Base-by-base conservation (phyloP, 441 rosid species). In the Adansonia gregorii region DNA sequence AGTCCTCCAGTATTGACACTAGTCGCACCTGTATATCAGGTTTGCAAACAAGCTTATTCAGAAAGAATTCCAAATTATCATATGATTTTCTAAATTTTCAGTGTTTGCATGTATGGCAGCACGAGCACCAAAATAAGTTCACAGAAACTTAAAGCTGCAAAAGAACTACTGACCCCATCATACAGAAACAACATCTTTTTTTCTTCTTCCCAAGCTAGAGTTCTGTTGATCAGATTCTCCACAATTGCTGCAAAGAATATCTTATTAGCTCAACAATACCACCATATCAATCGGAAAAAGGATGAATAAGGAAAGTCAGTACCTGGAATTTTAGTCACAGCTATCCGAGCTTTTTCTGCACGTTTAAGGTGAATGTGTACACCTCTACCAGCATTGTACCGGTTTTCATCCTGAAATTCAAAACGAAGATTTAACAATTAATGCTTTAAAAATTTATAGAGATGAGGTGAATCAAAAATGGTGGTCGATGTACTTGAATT, bases 1-100 rank as follows among this genome's bases (percentile, higher is more conserved):
- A 97, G 83, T 91, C 99, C 73, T 94, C 96, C 75, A 97, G 84
- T 82, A 97, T 88, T 1, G 95, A 85, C 68, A 94, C 95, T 75
- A 97, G 75, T 35, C 98, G 86, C 64, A 80, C 94, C 99, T 94
- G 86, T 7, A 79, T 75, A 71, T 12, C 67, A 67, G 55, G 74
- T 61, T 66, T 55, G 78, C 20, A 52, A 55, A 77, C 31, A 51
- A 55, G 43, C 81, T 69, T 55, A 14, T 48, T 19, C 11, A 64
- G 11, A 35, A 61, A 76, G 27, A 51, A 52, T 55, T 41, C 72
- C 72, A 49, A 72, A 72, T 12, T 17, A 55, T 1, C 15, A 56
- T 35, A 35, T 6, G 12, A 72, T 56, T 39, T 35, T 41, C 9
- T 35, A 35, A 11, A 35, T 17, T 39, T 4, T n/a, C 51, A 24